Percentiles rank a stretch among this genome's conserved stretches.
These are phyloP conservation scores for Penicillium arizonense DNA, from an alignment of 495 filamentous ascomycete genomes.

Conservation along the genomic window DNA sequence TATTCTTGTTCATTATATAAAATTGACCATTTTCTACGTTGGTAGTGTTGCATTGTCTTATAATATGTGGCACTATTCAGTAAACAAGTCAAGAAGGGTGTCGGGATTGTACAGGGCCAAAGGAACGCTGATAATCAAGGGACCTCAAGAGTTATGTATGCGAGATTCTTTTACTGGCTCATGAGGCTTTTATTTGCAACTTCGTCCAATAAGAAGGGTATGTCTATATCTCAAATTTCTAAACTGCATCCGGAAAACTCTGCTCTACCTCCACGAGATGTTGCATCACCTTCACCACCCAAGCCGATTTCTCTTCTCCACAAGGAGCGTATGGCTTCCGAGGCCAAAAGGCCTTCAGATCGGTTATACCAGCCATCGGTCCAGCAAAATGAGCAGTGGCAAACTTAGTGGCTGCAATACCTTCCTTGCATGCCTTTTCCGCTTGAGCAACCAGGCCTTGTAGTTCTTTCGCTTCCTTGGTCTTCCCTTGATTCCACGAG, in stretches of 20 bases:
- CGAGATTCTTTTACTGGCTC: too few species aligned
- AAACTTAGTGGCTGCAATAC: slow-evolving; percentile 64
- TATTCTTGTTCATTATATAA: too few species aligned
- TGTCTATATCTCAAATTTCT: neutral
- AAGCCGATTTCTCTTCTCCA: slow-evolving; percentile 18
- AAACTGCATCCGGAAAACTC: slow-evolving; percentile 22
- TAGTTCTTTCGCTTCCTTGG: slow-evolving; percentile 62
- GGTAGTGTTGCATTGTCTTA: too few species aligned
- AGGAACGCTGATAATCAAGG: too few species aligned
- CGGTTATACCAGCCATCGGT: slow-evolving; percentile 14
- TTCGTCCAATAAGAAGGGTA: too few species aligned
- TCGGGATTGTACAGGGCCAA: too few species aligned
- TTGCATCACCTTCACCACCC: slow-evolving; percentile 25
- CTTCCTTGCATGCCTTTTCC: slow-evolving; percentile 80
- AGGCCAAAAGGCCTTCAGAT: slow-evolving; percentile 22
- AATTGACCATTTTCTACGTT: too few species aligned
- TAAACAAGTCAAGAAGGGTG: too few species aligned
- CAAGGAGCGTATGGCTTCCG: slow-evolving; percentile 23
- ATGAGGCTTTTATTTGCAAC: too few species aligned
- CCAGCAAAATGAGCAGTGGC: slow-evolving; percentile 42
- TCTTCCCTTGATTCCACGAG: slow-evolving; percentile 60
- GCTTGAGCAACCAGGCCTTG: slow-evolving; percentile 71
- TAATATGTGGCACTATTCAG: too few species aligned
- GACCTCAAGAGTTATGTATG: too few species aligned
- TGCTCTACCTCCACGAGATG: slow-evolving; percentile 20